These are phyloP conservation scores for Alloteropsis semialata DNA, from an alignment of 176 grass and related monocot genomes.

Conservation along the genomic window DNA sequence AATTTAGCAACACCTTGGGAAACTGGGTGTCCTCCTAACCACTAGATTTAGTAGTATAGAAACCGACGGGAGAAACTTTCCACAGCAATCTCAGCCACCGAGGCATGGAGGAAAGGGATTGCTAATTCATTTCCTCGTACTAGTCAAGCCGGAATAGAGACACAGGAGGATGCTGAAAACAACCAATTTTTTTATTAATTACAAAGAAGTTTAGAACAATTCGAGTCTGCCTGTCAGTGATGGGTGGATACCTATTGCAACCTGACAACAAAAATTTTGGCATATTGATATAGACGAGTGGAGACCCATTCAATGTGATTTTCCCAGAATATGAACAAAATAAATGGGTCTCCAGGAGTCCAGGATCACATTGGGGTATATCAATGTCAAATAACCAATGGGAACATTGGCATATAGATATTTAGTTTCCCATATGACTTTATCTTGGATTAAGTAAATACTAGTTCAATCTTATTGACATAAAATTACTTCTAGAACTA, in stretches of 20 bases:
- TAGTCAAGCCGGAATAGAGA: background rate
- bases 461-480: no score
- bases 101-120: background rate
- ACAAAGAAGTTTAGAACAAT: background rate
- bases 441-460: no score
- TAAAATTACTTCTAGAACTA: no score
- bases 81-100: background rate
- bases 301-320: background rate
- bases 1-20: background rate
- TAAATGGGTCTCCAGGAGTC: no score
- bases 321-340: background rate
- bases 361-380: background rate
- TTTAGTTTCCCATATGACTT: no score
- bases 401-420: no score
- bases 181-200: background rate
- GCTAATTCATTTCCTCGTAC: background rate
- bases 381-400: background rate
- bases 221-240: background rate
- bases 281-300: background rate
- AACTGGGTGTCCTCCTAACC: background rate
- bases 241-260: no score
- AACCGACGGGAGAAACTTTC: background rate
- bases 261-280: background rate
- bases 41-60: background rate
- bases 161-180: background rate